phyloP scores from a whole-genome alignment of 2,329 filamentous ascomycete genomes.

The Zalaria sp. region DNA sequence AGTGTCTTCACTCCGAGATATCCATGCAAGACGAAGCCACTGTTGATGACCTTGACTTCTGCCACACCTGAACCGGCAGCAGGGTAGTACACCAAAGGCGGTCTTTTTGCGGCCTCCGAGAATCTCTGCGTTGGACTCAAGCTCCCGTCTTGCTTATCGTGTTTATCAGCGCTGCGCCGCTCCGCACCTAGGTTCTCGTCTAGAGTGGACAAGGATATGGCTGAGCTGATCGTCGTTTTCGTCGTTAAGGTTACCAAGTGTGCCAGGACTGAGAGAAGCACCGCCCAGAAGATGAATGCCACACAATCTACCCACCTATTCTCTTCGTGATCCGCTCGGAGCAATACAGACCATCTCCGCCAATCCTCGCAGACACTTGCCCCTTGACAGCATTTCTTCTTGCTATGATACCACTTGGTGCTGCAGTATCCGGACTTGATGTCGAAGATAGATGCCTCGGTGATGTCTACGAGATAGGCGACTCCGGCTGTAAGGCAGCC shows the following conservation, averaged over 20 bases:
- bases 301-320: constrained; percentile 58
- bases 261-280: constrained; percentile 54
- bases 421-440: constrained; percentile 81
- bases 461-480: constrained; percentile 80
- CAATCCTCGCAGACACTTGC: constrained; percentile 43
- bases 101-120: constrained; percentile 25
- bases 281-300: constrained; percentile 59
- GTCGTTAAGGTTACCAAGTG: constrained; percentile 75
- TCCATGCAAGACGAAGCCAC: constrained; percentile 90
- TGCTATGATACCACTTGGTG: constrained; percentile 54
- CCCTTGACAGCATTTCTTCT: constrained; percentile 50
- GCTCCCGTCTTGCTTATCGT: constrained; percentile 19
- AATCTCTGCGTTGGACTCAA: constrained; percentile 26
- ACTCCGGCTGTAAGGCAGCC: constrained; percentile 73
- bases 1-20: constrained; percentile 84
- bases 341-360: constrained; percentile 47
- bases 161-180: constrained; percentile 26
- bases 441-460: constrained; percentile 75
- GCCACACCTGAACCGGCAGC: constrained; percentile 93
- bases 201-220: constrained; percentile 71
- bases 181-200: constrained; percentile 84
- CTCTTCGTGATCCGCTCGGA: constrained; percentile 35
- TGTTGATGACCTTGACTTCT: constrained; percentile 95
- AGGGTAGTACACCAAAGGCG: constrained; percentile 87
- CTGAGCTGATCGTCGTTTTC: constrained; percentile 87